Evolutionary conservation across 768 basidiomycete species (phyloP).

Genomic region (Lyophyllum semitale): DNA sequence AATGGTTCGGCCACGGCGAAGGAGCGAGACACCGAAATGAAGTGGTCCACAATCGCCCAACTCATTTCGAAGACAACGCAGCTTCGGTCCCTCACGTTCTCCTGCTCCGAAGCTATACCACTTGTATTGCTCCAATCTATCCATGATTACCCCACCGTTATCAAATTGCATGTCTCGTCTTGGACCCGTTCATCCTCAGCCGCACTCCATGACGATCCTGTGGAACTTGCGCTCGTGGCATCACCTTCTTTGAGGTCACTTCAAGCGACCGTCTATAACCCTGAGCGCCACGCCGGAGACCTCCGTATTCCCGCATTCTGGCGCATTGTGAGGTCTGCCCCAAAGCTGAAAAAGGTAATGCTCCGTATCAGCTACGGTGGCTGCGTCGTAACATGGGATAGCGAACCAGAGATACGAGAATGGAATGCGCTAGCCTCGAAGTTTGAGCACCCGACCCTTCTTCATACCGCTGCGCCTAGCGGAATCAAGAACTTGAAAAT

Average conservation of each 20-base stretch:
- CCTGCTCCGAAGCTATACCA: background rate
- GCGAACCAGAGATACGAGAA: background rate
- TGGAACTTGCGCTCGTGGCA: background rate
- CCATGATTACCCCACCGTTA: background rate
- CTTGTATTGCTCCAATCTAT: background rate
- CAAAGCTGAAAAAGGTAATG: background rate
- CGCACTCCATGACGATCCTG: too few species aligned
- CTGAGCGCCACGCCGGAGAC: background rate
- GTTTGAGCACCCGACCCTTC: background rate
- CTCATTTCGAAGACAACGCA: background rate
- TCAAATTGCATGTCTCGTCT: background rate
- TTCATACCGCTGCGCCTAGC: too few species aligned
- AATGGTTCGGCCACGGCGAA: too few species aligned
- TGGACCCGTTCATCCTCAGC: background rate
- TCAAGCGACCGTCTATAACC: background rate
- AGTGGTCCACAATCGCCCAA: background rate
- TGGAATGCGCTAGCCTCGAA: background rate
- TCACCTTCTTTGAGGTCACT: background rate
- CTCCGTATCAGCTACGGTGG: background rate
- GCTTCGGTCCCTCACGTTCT: background rate
- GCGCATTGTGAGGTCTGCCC: background rate
- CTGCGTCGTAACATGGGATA: background rate
- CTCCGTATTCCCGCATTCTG: background rate
- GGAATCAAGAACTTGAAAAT: background rate
- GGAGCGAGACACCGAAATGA: background rate